These are phyloP conservation scores for Xylaria sp. DNA, from an alignment of 2,329 filamentous ascomycete species.

Conservation along the genomic window DNA sequence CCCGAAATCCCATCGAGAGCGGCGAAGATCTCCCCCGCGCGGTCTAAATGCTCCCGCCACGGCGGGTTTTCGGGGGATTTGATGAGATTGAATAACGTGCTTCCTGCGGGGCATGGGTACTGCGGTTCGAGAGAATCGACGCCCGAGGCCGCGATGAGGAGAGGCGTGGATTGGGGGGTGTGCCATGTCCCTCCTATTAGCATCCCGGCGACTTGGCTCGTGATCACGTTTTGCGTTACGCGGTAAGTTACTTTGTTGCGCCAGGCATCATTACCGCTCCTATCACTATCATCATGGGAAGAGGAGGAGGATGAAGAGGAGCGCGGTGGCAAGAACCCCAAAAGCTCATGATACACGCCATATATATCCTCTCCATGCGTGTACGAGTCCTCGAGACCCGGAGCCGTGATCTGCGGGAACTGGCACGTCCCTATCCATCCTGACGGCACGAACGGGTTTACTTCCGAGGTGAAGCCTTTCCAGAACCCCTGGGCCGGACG, in stretches of 20 bases:
- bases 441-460: slow-evolving; percentile 69
- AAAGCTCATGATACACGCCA: slow-evolving; percentile 73
- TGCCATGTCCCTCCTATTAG: slow-evolving; percentile 73
- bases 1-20: slow-evolving; percentile 72
- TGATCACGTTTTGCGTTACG: slow-evolving; percentile 84
- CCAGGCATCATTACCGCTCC: slow-evolving; percentile 45
- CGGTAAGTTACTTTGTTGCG: slow-evolving; percentile 62
- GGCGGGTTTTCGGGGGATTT: slow-evolving; percentile 49
- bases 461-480: slow-evolving; percentile 63
- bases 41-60: slow-evolving; percentile 70
- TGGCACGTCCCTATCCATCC: slow-evolving; percentile 78
- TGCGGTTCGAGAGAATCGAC: slow-evolving; percentile 77
- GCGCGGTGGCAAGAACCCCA: slow-evolving; percentile 67
- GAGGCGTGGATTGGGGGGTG: slow-evolving; percentile 46
- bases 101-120: slow-evolving; percentile 67
- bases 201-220: slow-evolving; percentile 79
- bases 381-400: slow-evolving; percentile 75
- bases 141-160: slow-evolving; percentile 58
- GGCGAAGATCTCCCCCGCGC: slow-evolving; percentile 59
- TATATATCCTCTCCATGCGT: slow-evolving; percentile 79
- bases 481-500: slow-evolving; percentile 64
- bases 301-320: too few species aligned
- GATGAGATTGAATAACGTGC: slow-evolving; percentile 50
- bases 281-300: too few species aligned
- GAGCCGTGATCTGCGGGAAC: slow-evolving; percentile 79